Base-by-base conservation (phyloP, 208 protist species). In the Leishmania turanica region DNA sequence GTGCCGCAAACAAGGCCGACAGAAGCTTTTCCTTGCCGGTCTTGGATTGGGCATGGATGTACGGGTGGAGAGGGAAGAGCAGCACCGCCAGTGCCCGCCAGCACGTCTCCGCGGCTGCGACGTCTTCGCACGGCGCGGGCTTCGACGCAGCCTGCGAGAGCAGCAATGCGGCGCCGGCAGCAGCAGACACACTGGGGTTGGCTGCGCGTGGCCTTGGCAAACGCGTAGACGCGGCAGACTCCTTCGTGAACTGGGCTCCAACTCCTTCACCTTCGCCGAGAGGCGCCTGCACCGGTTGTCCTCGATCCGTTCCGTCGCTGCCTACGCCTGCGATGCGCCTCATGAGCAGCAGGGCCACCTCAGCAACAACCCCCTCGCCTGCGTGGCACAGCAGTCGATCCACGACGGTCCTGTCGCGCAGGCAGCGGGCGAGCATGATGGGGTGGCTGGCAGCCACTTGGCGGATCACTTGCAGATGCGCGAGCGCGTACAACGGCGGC, bases 41-140 rank as follows among this genome's bases (percentile, higher is more conserved):
- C 47, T 88, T 90, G 0, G 75, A 72, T 54, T 85, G 86, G 0
- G 71, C 66, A 19, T 60, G 71, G 54, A 92, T 73, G n/a, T 88
- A 82, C 0, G 86, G 77, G 31, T 87, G 83, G 34, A 92, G 62
- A 17, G 82, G 74, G 51, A 85, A 85, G 34, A 87, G 82, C 34
- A 96, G 75, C 62, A 80, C 54, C 8, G 90, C 84, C 49, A 93
- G 56, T 3, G 86, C 87, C 1, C 88, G 85, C 92, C 92, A 96
- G 51, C 81, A 89, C 65, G 70, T 54, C 66, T 82, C 81, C 70
- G 84, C 65, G 5, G 58, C 51, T 1, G 66, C n/a, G 13, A 47
- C 11, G 3, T 5, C 54, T 27, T 77, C 56, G 8, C 15, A 19
- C 42, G 72, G 6, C 11, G 42, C 19, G 8, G 27, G 19, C 24